Evolutionary conservation across 2,329 filamentous ascomycete species (phyloP).

Genomic region (Colletotrichum nymphaeae): DNA sequence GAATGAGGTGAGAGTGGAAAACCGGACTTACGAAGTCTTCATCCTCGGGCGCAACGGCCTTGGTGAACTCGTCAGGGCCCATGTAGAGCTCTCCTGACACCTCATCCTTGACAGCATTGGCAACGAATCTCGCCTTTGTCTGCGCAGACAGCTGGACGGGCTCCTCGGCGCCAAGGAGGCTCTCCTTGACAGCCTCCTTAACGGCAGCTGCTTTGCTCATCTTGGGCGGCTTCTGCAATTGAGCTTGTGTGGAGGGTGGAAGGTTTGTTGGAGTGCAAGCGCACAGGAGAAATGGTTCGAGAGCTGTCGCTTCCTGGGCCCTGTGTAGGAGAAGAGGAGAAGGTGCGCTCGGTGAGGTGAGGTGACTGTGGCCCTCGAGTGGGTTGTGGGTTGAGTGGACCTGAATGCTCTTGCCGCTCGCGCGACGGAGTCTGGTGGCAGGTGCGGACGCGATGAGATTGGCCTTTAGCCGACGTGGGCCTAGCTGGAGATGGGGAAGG

Average conservation of each 20-base stretch:
- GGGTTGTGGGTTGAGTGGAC: conserved; percentile 30
- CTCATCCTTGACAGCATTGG: conserved; percentile 80
- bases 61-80: conserved; percentile 87
- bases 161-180: conserved; percentile 73
- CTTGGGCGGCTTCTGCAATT: conserved; percentile 33
- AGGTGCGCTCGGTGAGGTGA: conserved; percentile 5
- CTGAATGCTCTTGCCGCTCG: conserved; percentile 17
- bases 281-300: conserved; percentile 1
- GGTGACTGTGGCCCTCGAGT: conserved; percentile 26
- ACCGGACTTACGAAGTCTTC: conserved; percentile 85
- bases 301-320: conserved; percentile 17
- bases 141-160: conserved; percentile 76
- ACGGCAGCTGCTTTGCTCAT: conserved; percentile 62
- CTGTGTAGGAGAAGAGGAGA: conserved; percentile 14
- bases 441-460: conserved; percentile 29
- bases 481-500: background rate
- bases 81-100: conserved; percentile 83
- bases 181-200: conserved; percentile 82
- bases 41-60: conserved; percentile 85
- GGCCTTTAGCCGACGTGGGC: conserved; percentile 5
- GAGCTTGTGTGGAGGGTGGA: background rate
- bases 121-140: conserved; percentile 80
- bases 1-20: background rate
- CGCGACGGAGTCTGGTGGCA: conserved; percentile 16
- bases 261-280: background rate